phyloP scores from a whole-genome alignment of 169 alveolate species.

The Plasmodium falciparum region DNA sequence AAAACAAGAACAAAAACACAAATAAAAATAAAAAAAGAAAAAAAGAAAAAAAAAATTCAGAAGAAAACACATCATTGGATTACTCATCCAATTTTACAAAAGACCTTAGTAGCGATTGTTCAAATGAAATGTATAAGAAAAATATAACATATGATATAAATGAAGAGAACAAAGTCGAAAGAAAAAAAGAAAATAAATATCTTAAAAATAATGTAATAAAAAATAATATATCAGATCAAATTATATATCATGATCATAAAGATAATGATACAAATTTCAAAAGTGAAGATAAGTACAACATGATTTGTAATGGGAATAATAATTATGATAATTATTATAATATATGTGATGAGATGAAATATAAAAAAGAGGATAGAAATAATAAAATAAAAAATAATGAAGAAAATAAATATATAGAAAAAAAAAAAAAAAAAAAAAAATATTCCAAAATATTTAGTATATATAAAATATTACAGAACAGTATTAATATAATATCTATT shows the following conservation, averaged over 20 bases:
- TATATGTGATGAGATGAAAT: not conserved
- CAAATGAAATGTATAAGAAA: too few relatives aligned
- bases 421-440: not conserved
- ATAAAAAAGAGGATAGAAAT: not conserved
- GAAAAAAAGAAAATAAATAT: not conserved
- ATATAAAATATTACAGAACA: not conserved
- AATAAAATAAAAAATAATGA: too few relatives aligned
- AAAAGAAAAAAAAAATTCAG: not conserved
- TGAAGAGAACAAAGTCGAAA: not conserved
- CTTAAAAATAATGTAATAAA: not conserved
- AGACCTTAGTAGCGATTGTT: too few relatives aligned
- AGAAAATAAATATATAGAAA: not conserved
- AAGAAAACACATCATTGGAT: not conserved
- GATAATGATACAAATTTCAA: not conserved
- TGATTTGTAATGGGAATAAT: not conserved
- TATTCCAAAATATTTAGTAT: slow-evolving; percentile 36
- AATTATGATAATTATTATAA: too few relatives aligned
- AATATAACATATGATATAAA: not conserved
- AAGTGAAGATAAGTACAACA: not conserved
- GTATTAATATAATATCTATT: slow-evolving; percentile 18
- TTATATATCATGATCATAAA: not conserved
- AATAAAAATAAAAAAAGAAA: not conserved
- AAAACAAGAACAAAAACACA: too few relatives aligned
- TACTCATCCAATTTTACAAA: not conserved
- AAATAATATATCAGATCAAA: not conserved